Evolutionary conservation across 2,329 filamentous ascomycete genomes (phyloP), one percentile per base, ranked within the genome.

Genomic region (Celoporthe dispersa): DNA sequence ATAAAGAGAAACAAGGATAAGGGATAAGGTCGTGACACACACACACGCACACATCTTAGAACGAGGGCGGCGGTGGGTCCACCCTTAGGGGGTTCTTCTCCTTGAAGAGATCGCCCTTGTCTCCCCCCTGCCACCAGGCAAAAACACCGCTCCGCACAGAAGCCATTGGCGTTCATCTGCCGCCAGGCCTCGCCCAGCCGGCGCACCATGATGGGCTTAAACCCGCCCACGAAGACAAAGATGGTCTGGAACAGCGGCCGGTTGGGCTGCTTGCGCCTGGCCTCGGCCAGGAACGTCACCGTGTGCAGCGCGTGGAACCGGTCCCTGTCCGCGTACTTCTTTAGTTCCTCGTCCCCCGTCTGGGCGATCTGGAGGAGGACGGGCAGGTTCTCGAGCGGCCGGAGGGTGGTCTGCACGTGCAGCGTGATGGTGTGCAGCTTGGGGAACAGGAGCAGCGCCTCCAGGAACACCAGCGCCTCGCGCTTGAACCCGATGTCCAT

Each of bases 91-190:
- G 35, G n/a, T n/a, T 9, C 35, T 5, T 9, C 70, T 79, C 77
- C 44, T 74, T 61, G 33, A 78, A 63, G 33, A 76, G 66, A 48
- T 66, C 69, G 19, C 69, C 74, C 11, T 57, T 62, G 6, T 68
- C 33, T 4, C 66, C 66, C 64, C 75, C 74, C 70, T 83, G 79
- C 35, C 37, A 9, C 16, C 2, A 11, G 84, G 71, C 11, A 84
- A 66, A 86, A 85, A 71, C 83, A 84, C 48, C 84, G 75, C 75
- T 86, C 84, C 0, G 84, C 84, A 71, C 79, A 85, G 1, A 84
- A 75, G 1, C 84, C 84, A 51, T 77, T 75, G 57, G 77, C 75
- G 53, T 85, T 83, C 57, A 77, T 77, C 59, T 75, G 73, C 70
- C 78, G 78, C 84, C 84, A 85, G 12, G 77, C 76, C 57, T 77